Evolutionary conservation across 2,329 filamentous ascomycete genomes (phyloP), one percentile per base, ranked within the genome.

Genomic region (Dichotomopilus funicola): DNA sequence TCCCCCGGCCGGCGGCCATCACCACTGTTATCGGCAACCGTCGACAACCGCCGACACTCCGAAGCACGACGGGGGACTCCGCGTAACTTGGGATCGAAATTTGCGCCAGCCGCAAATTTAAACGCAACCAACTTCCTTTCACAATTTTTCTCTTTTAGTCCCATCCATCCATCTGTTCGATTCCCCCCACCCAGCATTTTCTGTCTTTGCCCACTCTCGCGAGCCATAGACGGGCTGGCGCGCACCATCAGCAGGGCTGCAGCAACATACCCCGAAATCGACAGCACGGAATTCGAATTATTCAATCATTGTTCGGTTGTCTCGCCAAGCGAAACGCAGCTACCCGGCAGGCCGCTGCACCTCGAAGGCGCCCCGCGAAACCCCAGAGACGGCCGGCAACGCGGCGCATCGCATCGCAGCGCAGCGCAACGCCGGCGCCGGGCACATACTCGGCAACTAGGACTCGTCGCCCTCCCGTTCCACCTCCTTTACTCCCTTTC

Each of bases 291-390:
- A 27, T 27, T 3, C 19, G 19, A 27, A 27, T 27, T 27, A 35
- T 12, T n/a, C 40, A 13, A n/a, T 41, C 34, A 41, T 50, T 50
- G 50, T 50, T 44, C 38, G 44, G 49, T n/a, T 48, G 35, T 52
- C 34, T 27, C 46, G 54, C 54, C 49, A 56, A 53, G 51, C 50
- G 36, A 51, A 46, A 27, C 19, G 54, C 50, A 56, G 50, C 50
- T 50, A 49, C 50, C 54, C 54, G 54, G 44, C 10, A 34, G 42
- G 46, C 55, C 53, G 55, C 6, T 42, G 10, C 40, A 42, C 13
- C 11, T 42, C 40, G 40, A 13, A 42, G 13, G 40, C 40, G 40
- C 40, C 40, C 13, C 6, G 40, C 19, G 19, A 27, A 27, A 27
- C 19, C 19, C 19, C 19, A 27, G 19, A 27, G 19, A 27, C 19